Evolutionary conservation across 2,329 filamentous ascomycete genomes (phyloP), one percentile per base, ranked within the genome.

Genomic region (Trichoderma atroviride): DNA sequence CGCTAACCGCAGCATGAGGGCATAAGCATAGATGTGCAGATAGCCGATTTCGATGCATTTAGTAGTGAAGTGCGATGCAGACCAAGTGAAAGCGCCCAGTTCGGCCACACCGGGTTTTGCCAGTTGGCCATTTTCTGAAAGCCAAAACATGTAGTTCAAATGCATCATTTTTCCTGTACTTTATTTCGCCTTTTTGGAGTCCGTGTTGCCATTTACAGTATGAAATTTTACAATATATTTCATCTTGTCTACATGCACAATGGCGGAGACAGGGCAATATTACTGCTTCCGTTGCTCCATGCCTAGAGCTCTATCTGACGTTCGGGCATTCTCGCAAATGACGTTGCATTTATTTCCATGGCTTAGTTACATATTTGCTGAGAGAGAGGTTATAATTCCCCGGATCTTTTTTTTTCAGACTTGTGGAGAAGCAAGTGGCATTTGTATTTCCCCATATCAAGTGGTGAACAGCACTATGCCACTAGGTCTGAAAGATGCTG

Each of bases 271-370:
- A 58, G n/a, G 52, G 43, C 24, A 40, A n/a, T 65, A 27, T 53
- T 57, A 35, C 62, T 65, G 40, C 62, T 29, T 65, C 62, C 62
- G 52, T 10, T n/a, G 6, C 57, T 29, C 47, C 27, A 53, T 27
- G 47, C n/a, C 22, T 4, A 11, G 5, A 27, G 52, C 27, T 27
- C 31, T 33, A 11, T 14, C 27, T n/a, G 13, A 40, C 14, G 33
- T 57, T 40, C 7, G 7, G 27, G 31, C 22, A 33, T 31, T 33
- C 52, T 56, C 52, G 22, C n/a, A n/a, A 57, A 16, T 35, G 27
- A 16, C 33, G 11, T 24, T 24, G n/a, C 11, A 14, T 19, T n/a
- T 9, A 43, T 31, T 31, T 10, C n/a, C 1, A 29, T 43, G 43
- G 24, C 16, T 9, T 11, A 10, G 50, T 14, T 0, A 13, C 14